Base-by-base conservation (phyloP, 2,329 filamentous ascomycete genomes). In the Capronia epimyces region DNA sequence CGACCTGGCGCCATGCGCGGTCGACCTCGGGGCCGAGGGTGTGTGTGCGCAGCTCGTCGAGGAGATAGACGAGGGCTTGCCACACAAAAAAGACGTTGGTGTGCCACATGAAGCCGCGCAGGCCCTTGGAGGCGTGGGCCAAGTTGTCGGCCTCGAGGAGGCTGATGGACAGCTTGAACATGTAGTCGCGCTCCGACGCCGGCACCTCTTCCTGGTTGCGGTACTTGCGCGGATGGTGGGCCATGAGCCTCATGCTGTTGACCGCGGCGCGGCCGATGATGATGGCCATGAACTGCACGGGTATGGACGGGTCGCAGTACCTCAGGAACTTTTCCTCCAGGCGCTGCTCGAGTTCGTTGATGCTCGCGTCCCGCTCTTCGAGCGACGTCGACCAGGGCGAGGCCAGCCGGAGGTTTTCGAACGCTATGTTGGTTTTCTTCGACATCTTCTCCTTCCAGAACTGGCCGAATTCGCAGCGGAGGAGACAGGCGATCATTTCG, bases 391-490 rank as follows among this genome's bases (percentile, higher is more conserved):
- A 57, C 51, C 3, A 52, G 43, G 62, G 39, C 53, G 25, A 21
- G 20, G 20, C 48, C 25, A 39, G 53, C 47, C 15, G 59, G 53
- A 42, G 53, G 18, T 52, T 47, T 41, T 54, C 51, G 10, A 52
- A 15, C 7, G 39, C 32, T 5, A 54, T 27, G 24, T 2, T 46
- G 29, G 46, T 43, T 22, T 52, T 55, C 34, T 55, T 18, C 13
- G 18, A 12, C 18, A 50, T 31, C 46, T 57, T 59, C 29, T 59
- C 49, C 45, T 50, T 49, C 78, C 72, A 10, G 73, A 65, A 46
- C 83, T 81, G 1, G 75, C 78, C 8, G 76, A 77, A 54, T 82
- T 80, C 39, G 76, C 78, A 1, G 77, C 81, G 61, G 82, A 79
- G 52, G 81, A 79, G 61, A 83, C 81, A 3, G 76, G 78, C 2